A percentile compares a stretch with the other conserved stretches of the same genome.
phyloP scores from a whole-genome alignment of 2,329 filamentous ascomycete species.

The Alternaria angustiovoidea region DNA sequence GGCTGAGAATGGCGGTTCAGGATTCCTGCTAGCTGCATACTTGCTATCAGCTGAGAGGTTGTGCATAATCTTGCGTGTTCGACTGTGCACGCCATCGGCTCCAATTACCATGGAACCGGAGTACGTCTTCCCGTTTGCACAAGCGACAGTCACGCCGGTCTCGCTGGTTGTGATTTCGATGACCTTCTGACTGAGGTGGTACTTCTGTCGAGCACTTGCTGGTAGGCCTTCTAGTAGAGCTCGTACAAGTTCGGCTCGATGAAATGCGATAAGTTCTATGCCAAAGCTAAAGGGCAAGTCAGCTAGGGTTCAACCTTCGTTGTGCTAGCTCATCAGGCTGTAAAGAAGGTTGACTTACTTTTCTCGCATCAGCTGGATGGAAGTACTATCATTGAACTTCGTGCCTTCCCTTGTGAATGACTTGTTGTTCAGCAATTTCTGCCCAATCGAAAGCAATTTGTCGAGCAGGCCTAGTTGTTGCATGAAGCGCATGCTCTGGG shows the following conservation, averaged over 20 bases:
- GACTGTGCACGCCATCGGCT: conserved; percentile 5
- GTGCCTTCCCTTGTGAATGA: neutral
- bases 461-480: conserved; percentile 4
- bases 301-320: neutral
- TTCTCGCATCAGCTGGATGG: neutral
- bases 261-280: neutral
- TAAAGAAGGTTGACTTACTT: neutral
- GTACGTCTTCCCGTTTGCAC: neutral
- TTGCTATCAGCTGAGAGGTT: neutral
- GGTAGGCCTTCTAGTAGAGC: neutral
- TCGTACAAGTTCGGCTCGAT: conserved; percentile 7
- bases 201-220: neutral
- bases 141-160: neutral
- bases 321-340: neutral
- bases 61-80: conserved; percentile 5
- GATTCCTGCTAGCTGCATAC: neutral
- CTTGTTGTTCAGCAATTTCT: neutral
- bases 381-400: neutral
- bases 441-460: conserved; percentile 1
- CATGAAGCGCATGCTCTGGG: neutral
- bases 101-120: conserved; percentile 1
- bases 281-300: neutral
- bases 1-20: conserved; percentile 1
- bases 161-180: neutral
- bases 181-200: neutral